phyloP scores from a whole-genome alignment of 1,139 yeast species.

The Candida mesenterica region DNA sequence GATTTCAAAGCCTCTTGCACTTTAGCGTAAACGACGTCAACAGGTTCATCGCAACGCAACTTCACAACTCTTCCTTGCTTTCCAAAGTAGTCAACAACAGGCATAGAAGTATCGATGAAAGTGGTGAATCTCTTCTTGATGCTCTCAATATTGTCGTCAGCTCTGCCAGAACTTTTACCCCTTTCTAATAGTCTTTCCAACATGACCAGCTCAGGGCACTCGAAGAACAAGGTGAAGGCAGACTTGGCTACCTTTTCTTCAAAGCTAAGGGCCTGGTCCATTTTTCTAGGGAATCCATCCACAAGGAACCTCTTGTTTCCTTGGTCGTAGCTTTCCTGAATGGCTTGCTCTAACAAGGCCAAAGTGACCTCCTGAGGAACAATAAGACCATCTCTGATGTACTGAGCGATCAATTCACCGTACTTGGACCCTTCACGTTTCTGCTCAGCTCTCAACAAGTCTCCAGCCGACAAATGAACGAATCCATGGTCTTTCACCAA shows the following conservation, averaged over 20 bases:
- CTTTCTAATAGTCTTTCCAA: constrained; percentile 79
- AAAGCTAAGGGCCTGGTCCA: constrained; percentile 95
- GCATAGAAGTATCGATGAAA: constrained; percentile 88
- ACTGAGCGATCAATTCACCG: constrained; percentile 81
- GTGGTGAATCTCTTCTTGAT: constrained; percentile 86
- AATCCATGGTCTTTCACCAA: constrained; percentile 79
- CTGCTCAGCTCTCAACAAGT: constrained; percentile 89
- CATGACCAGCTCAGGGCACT: constrained; percentile 92
- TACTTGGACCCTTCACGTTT: constrained; percentile 74
- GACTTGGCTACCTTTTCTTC: constrained; percentile 78
- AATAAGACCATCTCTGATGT: constrained; percentile 83
- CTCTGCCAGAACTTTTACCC: constrained; percentile 92
- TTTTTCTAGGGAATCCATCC: constrained; percentile 96
- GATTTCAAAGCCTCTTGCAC: constrained; percentile 63
- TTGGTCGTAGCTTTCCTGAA: constrained; percentile 47
- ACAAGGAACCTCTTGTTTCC: constrained; percentile 68
- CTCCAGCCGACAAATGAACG: constrained; percentile 93
- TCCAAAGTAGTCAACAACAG: constrained; percentile 85
- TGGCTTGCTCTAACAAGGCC: constrained; percentile 78
- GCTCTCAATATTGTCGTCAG: constrained; percentile 90
- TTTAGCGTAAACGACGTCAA: constrained; percentile 71
- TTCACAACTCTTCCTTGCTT: constrained; percentile 74
- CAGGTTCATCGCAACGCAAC: constrained; percentile 75
- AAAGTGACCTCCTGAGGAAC: constrained; percentile 96
- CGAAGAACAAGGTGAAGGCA: constrained; percentile 82